Conservation (phyloP, 2,329 filamentous ascomycete genomes). For the Stemphylium lycopersici region DNA sequence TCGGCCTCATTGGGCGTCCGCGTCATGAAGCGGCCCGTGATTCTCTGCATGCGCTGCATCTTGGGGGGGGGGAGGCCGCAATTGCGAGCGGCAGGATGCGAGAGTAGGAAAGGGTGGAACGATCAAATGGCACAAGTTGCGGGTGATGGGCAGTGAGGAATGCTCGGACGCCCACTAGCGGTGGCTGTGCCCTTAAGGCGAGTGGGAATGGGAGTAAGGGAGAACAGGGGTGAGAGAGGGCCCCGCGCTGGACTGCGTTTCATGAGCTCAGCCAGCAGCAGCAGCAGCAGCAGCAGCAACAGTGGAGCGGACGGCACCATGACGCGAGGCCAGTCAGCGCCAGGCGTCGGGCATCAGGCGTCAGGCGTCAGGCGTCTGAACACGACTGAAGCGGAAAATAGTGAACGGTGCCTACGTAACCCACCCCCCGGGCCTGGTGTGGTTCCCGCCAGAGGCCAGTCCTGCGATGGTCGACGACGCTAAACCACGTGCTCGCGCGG, state of each 20-base stretch:
- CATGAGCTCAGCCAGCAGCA: slow-evolving; percentile 18
- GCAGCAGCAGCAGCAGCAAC: too few relatives aligned
- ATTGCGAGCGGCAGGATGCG: slow-evolving; percentile 18
- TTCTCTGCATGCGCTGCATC: slow-evolving; percentile 76
- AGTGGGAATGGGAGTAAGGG: slow-evolving; percentile 26
- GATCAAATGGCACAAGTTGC: background rate
- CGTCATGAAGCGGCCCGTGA: slow-evolving; percentile 74
- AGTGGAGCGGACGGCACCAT: slow-evolving; percentile 4
- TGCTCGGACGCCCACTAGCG: slow-evolving; percentile 17
- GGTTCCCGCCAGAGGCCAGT: slow-evolving; percentile 7
- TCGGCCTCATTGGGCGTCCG: slow-evolving; percentile 77
- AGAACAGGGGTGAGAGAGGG: slow-evolving; percentile 13
- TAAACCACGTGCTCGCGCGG: slow-evolving; percentile 21
- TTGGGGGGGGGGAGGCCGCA: slow-evolving; percentile 38
- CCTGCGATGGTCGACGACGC: background rate
- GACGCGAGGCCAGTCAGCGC: slow-evolving; percentile 4
- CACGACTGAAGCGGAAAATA: slow-evolving; percentile 9
- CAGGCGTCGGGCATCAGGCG: too few relatives aligned
- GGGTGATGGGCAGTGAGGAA: slow-evolving; percentile 1
- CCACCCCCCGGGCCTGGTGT: background rate
- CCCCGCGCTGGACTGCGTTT: slow-evolving; percentile 29
- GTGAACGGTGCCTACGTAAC: background rate
- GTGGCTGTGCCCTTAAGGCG: slow-evolving; percentile 27
- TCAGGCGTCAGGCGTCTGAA: slow-evolving; percentile 3
- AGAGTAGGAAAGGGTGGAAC: slow-evolving; percentile 2